Conservation (phyloP, 169 alveolate genomes). For the Theileria orientalis region DNA sequence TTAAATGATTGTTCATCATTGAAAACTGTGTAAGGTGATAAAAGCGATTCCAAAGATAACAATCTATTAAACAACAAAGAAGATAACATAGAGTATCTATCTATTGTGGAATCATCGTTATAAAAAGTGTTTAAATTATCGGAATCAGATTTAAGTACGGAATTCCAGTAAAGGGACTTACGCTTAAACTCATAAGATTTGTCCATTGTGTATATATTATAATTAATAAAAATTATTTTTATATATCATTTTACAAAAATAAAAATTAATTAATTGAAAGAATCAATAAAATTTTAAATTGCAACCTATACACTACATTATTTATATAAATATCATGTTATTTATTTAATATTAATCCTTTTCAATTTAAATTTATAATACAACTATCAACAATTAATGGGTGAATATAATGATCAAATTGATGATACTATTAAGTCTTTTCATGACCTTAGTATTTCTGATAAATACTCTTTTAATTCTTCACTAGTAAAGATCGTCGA, state of each 20-base stretch:
- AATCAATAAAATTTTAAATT: not conserved
- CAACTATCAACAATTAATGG: too few species aligned
- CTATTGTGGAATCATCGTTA: conserved; percentile 8
- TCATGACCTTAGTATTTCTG: not conserved
- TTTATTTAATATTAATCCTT: too few species aligned
- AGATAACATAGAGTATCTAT: conserved; percentile 46
- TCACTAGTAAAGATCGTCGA: conserved; percentile 21
- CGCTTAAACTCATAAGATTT: conserved; percentile 43
- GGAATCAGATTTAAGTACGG: not conserved
- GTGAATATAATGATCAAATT: too few species aligned
- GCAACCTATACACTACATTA: too few species aligned
- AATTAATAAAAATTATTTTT: not conserved
- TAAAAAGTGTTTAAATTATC: not conserved
- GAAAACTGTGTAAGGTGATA: conserved; percentile 33
- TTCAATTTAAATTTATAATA: too few species aligned
- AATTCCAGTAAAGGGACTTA: conserved; percentile 22
- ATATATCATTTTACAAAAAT: not conserved
- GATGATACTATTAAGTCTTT: too few species aligned
- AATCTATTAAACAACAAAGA: conserved; percentile 37
- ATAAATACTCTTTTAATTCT: conserved; percentile 19
- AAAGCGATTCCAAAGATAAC: conserved; percentile 14
- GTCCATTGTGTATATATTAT: conserved; percentile 34
- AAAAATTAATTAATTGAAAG: not conserved
- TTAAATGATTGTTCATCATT: conserved; percentile 1
- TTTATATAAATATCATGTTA: too few species aligned